Conservation (phyloP, 176 grass and related monocot species). For the Paspalum notatum region DNA sequence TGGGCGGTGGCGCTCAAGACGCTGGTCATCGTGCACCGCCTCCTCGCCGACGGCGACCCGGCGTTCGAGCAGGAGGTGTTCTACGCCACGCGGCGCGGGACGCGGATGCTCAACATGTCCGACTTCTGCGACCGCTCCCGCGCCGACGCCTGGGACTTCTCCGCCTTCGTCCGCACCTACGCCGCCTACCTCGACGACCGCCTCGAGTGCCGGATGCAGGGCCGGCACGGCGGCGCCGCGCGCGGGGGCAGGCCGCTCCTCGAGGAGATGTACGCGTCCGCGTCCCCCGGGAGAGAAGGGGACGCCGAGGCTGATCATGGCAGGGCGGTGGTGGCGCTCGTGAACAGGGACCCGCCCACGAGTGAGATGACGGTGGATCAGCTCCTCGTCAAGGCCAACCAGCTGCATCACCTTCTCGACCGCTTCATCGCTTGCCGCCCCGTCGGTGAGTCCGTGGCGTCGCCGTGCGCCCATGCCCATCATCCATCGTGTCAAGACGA, state of each 20-base stretch:
- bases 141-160: slow-evolving; percentile 75
- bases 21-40: slow-evolving; percentile 77
- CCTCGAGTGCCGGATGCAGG: slow-evolving; percentile 59
- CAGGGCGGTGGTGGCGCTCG: slow-evolving; percentile 26
- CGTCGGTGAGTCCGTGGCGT: slow-evolving; percentile 45
- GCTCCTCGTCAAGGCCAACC: slow-evolving; percentile 54
- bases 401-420: slow-evolving; percentile 71
- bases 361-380: slow-evolving; percentile 77
- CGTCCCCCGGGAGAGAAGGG: background rate
- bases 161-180: slow-evolving; percentile 77
- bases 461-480: no score
- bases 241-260: slow-evolving; percentile 15
- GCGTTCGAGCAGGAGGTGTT: slow-evolving; percentile 69
- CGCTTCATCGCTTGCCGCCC: slow-evolving; percentile 82
- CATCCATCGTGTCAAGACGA: slow-evolving; percentile 2
- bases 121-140: slow-evolving; percentile 72
- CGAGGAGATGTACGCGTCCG: slow-evolving; percentile 45
- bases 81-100: slow-evolving; percentile 72
- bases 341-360: slow-evolving; percentile 49
- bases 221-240: slow-evolving; percentile 31
- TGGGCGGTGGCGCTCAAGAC: slow-evolving; percentile 94
- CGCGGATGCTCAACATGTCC: slow-evolving; percentile 82
- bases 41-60: slow-evolving; percentile 68
- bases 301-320: background rate
- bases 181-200: slow-evolving; percentile 81